These are phyloP conservation scores for Vararia minispora DNA, from an alignment of 768 basidiomycete species.

Conservation along the genomic window DNA sequence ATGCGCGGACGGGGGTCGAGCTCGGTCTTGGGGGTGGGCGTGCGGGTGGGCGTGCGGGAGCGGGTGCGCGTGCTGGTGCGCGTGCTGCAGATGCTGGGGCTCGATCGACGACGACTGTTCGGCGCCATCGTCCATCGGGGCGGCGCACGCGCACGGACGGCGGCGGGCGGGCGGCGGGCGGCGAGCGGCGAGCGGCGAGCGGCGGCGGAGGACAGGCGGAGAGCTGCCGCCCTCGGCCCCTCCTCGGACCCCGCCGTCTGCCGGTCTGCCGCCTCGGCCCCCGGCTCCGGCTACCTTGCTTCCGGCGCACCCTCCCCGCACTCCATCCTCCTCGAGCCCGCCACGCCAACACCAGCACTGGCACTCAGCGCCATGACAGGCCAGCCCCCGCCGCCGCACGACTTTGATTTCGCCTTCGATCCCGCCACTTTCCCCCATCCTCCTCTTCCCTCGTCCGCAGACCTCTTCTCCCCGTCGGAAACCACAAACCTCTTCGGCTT, in stretches of 20 bases:
- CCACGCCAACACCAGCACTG: constrained; percentile 7
- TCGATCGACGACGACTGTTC: constrained; percentile 51
- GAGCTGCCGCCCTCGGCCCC: constrained; percentile 5
- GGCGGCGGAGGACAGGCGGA: neutral
- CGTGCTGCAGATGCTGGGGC: constrained; percentile 35
- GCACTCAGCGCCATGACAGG: no score
- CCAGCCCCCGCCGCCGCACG: constrained; percentile 51
- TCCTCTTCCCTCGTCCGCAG: constrained; percentile 58
- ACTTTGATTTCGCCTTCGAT: constrained; percentile 67
- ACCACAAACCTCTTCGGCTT: constrained; percentile 73
- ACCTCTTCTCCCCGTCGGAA: constrained; percentile 70
- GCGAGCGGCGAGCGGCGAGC: constrained; percentile 5
- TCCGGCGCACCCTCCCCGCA: neutral
- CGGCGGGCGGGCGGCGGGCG: neutral
- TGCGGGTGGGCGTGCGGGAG: no score
- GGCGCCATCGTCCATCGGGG: constrained; percentile 57
- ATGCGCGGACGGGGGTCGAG: no score
- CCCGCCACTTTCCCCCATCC: constrained; percentile 50
- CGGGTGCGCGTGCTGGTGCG: constrained; percentile 3
- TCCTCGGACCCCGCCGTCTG: constrained; percentile 7
- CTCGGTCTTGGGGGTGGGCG: constrained; percentile 11
- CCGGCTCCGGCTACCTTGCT: neutral
- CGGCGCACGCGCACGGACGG: constrained; percentile 51
- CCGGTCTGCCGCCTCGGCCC: no score
- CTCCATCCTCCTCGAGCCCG: neutral